phyloP scores from a whole-genome alignment of 345 rosid species.

The Acer negundo region DNA sequence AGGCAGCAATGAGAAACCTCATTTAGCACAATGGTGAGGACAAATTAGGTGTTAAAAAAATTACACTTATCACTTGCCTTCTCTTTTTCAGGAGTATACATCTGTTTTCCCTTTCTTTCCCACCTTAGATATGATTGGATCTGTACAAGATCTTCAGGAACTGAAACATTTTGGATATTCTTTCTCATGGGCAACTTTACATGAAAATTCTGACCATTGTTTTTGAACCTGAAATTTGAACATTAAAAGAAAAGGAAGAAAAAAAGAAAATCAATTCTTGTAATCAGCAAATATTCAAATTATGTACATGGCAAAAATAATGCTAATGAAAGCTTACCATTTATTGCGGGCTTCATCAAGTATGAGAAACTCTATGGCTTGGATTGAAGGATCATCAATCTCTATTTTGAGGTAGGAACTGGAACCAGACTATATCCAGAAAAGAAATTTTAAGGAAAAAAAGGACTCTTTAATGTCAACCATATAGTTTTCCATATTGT shows the following conservation, averaged over 20 bases:
- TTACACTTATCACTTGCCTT: constrained; percentile 43
- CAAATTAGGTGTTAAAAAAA: not conserved
- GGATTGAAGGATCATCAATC: constrained; percentile 75
- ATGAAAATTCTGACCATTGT: constrained; percentile 80
- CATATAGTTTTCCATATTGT: constrained; percentile 13
- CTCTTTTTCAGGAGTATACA: constrained; percentile 73
- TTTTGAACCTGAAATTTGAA: constrained; percentile 69
- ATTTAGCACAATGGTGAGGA: not conserved
- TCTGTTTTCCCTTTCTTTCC: constrained; percentile 98
- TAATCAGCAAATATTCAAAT: constrained; percentile 13
- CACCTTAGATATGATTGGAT: constrained; percentile 90
- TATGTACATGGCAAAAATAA: constrained; percentile 17
- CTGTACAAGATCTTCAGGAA: constrained; percentile 97
- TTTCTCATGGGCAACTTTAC: constrained; percentile 60
- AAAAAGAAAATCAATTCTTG: not conserved
- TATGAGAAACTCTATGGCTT: constrained; percentile 90
- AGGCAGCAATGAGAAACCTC: not conserved
- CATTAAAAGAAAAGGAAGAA: constrained; percentile 5
- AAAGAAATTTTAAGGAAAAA: constrained; percentile 12
- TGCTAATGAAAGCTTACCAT: constrained; percentile 56
- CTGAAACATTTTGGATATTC: constrained; percentile 45
- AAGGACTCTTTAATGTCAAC: constrained; percentile 13
- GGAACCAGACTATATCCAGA: constrained; percentile 58
- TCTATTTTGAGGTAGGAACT: constrained; percentile 65
- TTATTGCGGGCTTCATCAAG: constrained; percentile 78